These are phyloP conservation scores for Russula griseocarnosa DNA, from an alignment of 768 basidiomycete genomes.

Conservation along the genomic window DNA sequence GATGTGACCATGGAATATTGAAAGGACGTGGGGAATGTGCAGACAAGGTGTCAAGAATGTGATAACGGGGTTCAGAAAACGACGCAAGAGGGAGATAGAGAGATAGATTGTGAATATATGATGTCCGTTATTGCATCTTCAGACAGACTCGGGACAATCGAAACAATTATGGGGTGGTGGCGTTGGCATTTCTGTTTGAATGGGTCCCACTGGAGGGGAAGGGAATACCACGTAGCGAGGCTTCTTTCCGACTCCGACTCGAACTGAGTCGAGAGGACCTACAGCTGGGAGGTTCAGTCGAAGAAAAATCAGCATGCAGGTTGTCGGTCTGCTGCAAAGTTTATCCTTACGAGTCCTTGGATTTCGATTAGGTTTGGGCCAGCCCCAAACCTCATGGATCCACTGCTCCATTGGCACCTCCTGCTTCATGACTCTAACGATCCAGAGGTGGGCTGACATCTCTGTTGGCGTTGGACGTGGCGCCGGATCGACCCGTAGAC, in stretches of 20 bases:
- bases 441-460: constrained; percentile 83
- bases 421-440: constrained; percentile 67
- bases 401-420: constrained; percentile 87
- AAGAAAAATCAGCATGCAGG: constrained; percentile 17
- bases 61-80: constrained; percentile 7
- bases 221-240: background rate
- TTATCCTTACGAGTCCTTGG: constrained; percentile 33
- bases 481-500: constrained; percentile 66
- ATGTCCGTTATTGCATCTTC: constrained; percentile 15
- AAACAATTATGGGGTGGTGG: constrained; percentile 22
- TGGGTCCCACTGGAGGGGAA: background rate
- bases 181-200: constrained; percentile 16
- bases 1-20: constrained; percentile 14
- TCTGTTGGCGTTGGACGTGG: constrained; percentile 77
- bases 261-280: constrained; percentile 35
- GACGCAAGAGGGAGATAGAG: constrained; percentile 19
- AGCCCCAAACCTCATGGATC: constrained; percentile 82
- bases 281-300: constrained; percentile 14
- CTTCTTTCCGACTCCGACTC: constrained; percentile 34
- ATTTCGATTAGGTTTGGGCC: constrained; percentile 47
- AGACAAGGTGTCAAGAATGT: constrained; percentile 11
- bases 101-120: constrained; percentile 20
- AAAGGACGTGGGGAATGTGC: constrained; percentile 16
- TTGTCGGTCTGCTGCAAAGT: constrained; percentile 14
- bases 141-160: constrained; percentile 5